phyloP scores from a whole-genome alignment of 139 green algal genomes.

The Picochlorum costavermella region DNA sequence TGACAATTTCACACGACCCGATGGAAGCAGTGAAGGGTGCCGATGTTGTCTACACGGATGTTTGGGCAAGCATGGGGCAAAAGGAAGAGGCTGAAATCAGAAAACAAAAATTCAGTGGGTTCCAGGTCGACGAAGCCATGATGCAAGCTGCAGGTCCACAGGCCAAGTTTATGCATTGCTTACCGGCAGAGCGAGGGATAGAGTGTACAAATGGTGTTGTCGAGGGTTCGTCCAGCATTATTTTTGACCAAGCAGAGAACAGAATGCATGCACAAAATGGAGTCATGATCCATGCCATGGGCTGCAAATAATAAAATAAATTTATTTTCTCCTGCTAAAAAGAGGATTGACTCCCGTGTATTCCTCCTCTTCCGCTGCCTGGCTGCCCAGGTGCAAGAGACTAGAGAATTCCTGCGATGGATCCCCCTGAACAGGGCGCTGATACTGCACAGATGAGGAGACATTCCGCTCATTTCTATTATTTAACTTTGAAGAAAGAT shows the following conservation, averaged over 20 bases:
- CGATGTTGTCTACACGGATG: slow-evolving; percentile 95
- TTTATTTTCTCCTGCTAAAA: slow-evolving; percentile 6
- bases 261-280: slow-evolving; percentile 95
- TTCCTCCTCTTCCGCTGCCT: slow-evolving; percentile 5
- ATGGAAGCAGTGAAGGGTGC: slow-evolving; percentile 78
- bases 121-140: slow-evolving; percentile 83
- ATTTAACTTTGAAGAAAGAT: slow-evolving; percentile 25
- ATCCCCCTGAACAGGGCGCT: too few species aligned
- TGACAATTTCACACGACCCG: slow-evolving; percentile 55
- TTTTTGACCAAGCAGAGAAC: slow-evolving; percentile 94
- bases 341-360: background rate
- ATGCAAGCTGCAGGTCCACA: slow-evolving; percentile 80
- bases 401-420: background rate
- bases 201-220: slow-evolving; percentile 90
- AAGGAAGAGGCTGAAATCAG: slow-evolving; percentile 87
- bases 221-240: slow-evolving; percentile 69
- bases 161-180: slow-evolving; percentile 95
- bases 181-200: slow-evolving; percentile 88
- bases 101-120: slow-evolving; percentile 73
- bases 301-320: background rate
- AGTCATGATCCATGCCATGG: slow-evolving; percentile 75
- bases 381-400: slow-evolving; percentile 28
- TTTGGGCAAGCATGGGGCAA: slow-evolving; percentile 98
- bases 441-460: too few species aligned
- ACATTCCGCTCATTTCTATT: slow-evolving; percentile 22